These are phyloP conservation scores for Solanum corneliomulleri DNA, from an alignment of 257 asterid species.

Conservation along the genomic window DNA sequence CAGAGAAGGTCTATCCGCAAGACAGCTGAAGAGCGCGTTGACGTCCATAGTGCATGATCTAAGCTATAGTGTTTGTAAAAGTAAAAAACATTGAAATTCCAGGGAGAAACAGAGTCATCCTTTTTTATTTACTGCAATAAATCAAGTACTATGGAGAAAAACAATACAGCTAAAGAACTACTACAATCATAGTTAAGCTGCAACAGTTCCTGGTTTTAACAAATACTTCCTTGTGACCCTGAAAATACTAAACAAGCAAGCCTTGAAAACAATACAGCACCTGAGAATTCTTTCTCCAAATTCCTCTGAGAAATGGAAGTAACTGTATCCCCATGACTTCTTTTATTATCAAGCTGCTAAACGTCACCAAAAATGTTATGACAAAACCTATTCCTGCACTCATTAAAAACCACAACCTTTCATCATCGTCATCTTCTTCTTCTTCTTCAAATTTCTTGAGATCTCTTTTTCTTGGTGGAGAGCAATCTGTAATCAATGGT, in stretches of 20 bases:
- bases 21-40: not conserved
- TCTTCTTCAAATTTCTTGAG: not conserved
- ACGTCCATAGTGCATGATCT: not conserved
- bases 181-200: not conserved
- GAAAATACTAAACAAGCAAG: not conserved
- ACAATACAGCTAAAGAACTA: not conserved
- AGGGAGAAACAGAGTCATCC: not conserved
- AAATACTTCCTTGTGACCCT: not conserved
- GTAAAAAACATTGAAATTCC: not conserved
- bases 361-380: not conserved
- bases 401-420: not conserved
- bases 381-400: not conserved
- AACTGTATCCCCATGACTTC: not conserved
- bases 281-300: not conserved
- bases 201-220: not conserved
- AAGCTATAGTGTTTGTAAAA: not conserved
- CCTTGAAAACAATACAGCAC: not conserved
- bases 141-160: not conserved
- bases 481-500: not conserved
- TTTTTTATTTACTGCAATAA: not conserved
- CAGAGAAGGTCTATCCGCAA: not conserved
- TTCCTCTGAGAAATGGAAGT: not conserved
- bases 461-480: not conserved
- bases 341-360: not conserved
- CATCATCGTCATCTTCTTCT: not conserved